phyloP scores from a whole-genome alignment of 2,329 filamentous ascomycete species.

The Aureobasidium sp. region DNA sequence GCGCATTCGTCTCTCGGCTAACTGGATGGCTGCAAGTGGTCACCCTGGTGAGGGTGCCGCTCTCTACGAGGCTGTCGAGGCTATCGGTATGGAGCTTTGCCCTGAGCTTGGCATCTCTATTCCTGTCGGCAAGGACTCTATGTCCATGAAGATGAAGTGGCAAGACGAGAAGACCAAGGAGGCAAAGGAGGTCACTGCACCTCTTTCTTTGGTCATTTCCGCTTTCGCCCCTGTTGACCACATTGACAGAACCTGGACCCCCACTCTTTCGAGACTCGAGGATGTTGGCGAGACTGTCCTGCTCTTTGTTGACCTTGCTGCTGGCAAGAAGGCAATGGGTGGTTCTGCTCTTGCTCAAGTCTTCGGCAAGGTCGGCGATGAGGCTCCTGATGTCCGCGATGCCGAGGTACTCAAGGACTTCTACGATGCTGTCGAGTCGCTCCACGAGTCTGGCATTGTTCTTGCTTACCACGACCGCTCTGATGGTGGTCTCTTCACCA shows the following conservation, averaged over 20 bases:
- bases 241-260: slow-evolving; percentile 85
- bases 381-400: slow-evolving; percentile 78
- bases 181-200: slow-evolving; percentile 79
- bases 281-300: slow-evolving; percentile 84
- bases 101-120: slow-evolving; percentile 85
- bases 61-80: slow-evolving; percentile 86
- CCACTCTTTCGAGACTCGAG: slow-evolving; percentile 70
- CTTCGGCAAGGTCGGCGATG: slow-evolving; percentile 74
- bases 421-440: slow-evolving; percentile 71
- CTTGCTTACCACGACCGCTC: slow-evolving; percentile 92
- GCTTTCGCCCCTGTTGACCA: slow-evolving; percentile 80
- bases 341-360: slow-evolving; percentile 87
- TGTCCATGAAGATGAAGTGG: slow-evolving; percentile 99
- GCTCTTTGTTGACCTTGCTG: slow-evolving; percentile 83
- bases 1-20: slow-evolving; percentile 81
- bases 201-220: slow-evolving; percentile 82
- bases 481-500: slow-evolving; percentile 85
- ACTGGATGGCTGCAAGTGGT: slow-evolving; percentile 98
- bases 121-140: slow-evolving; percentile 95
- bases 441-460: slow-evolving; percentile 61
- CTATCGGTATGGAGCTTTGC: slow-evolving; percentile 87
- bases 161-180: slow-evolving; percentile 58
- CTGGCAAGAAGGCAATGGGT: slow-evolving; percentile 71
- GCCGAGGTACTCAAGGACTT: slow-evolving; percentile 75
- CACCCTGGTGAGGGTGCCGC: slow-evolving; percentile 88